Evolutionary conservation across 2,329 filamentous ascomycete species (phyloP), one percentile per base, ranked within the genome.

Genomic region (Aspergillus caelatus): DNA sequence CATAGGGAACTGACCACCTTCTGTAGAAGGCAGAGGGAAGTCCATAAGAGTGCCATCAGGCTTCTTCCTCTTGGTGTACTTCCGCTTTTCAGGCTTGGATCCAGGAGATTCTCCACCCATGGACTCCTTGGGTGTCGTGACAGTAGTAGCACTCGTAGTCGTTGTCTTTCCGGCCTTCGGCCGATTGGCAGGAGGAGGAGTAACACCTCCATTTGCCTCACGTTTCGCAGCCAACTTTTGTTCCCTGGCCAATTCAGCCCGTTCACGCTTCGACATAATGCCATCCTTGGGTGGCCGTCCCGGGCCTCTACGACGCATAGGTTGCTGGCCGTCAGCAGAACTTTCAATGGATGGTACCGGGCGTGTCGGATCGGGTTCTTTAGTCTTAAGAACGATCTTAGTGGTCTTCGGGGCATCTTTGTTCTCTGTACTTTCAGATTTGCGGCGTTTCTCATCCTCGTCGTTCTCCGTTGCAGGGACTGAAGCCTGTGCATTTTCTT

Each of bases 201-300:
- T 81, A 39, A 78, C 75, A 58, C 79, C 80, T 34, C 81, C 81
- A 65, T 82, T 81, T n/a, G 78, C 78, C 68, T 82, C 79, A 39
- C 80, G 78, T 63, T 77, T 80, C 28, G 80, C 80, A 48, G 80
- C 80, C 65, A 84, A 75, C 68, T 85, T 86, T 62, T 81, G 80
- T 62, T 85, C 82, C 65, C 83, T 82, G 61, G 84, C 81, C 68
- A 86, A 77, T 66, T 84, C 81, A 28, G 83, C 82, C 64, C 83
- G 79, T 72, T 89, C 87, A 56, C 88, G 83, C 71, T 89, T 89
- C 5, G 87, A 89, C 82, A 89, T 87, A 71, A 89, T 83, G 23
- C 88, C 88, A 71, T 89, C 87, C 77, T 89, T 89, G 11, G 88
- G 88, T 50, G 88, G 88, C 57, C 88, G 81, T 58, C 88, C 88